Conservation (phyloP, 2,329 filamentous ascomycete genomes). For the Pseudophaeomoniella oleicola region DNA sequence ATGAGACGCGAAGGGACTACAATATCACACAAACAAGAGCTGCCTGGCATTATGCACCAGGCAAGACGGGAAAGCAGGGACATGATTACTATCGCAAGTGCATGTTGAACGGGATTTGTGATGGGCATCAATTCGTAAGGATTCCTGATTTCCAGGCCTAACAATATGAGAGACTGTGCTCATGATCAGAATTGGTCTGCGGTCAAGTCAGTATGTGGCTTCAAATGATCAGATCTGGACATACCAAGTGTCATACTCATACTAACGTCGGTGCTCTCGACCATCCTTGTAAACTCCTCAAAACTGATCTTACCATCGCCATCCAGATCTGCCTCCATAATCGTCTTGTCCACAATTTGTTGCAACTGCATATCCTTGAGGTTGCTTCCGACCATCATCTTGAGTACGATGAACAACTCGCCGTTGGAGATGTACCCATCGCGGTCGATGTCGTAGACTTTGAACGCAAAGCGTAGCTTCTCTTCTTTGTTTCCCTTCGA, state of each 20-base stretch:
- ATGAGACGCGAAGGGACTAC: too few species aligned
- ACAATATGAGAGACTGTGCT: too few species aligned
- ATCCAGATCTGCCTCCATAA: constrained; percentile 97
- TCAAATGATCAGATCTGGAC: too few species aligned
- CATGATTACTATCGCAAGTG: too few species aligned
- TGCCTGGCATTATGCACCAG: too few species aligned
- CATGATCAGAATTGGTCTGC: too few species aligned
- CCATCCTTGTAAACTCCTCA: constrained; percentile 97
- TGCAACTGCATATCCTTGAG: constrained; percentile 97
- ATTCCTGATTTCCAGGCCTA: too few species aligned
- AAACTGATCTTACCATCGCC: constrained; percentile 97
- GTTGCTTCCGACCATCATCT: constrained; percentile 99
- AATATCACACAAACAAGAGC: too few species aligned
- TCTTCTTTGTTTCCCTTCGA: constrained; percentile 99
- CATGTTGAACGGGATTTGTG: too few species aligned
- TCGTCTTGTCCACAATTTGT: constrained; percentile 99
- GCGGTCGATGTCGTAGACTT: constrained; percentile 98
- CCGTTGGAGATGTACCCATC: constrained; percentile 98
- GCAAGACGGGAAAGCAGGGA: too few species aligned
- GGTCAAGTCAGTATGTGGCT: too few species aligned
- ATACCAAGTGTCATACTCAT: constrained; percentile 53
- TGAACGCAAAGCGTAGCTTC: constrained; percentile 95
- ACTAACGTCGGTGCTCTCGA: constrained; percentile 72
- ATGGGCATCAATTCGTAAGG: too few species aligned
- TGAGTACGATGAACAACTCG: constrained; percentile 96